Conservation (phyloP, 83 land plant species). For the Thuja plicata region DNA sequence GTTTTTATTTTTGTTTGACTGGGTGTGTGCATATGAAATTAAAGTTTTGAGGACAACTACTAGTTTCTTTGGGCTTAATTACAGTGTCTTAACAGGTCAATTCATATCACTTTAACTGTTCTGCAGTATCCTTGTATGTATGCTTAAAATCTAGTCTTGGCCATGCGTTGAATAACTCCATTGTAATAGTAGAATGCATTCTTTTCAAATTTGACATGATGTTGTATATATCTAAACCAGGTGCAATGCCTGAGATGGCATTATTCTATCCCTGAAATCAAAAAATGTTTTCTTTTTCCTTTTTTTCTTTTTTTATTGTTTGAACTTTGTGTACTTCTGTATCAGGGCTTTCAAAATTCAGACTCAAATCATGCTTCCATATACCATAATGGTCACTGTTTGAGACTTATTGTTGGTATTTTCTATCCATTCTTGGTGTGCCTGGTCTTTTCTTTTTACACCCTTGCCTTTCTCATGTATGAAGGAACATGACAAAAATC, state of each 20-base stretch:
- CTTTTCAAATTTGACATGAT: neutral
- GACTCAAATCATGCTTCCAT: neutral
- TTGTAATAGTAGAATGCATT: neutral
- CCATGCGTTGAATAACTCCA: neutral
- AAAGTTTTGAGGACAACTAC: neutral
- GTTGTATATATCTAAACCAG: neutral
- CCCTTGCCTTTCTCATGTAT: neutral
- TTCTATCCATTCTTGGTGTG: neutral
- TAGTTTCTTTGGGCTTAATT: neutral
- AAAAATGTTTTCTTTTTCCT: neutral
- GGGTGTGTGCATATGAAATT: neutral
- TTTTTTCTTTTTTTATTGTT: neutral
- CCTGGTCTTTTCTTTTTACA: neutral
- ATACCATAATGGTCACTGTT: neutral
- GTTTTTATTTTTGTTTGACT: conserved; percentile 4
- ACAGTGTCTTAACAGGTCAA: neutral
- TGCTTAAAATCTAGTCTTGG: neutral
- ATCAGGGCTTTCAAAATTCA: neutral
- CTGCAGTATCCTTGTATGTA: neutral
- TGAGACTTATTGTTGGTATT: neutral
- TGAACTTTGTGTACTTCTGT: neutral
- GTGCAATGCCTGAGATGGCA: neutral
- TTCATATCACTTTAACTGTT: neutral
- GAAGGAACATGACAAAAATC: neutral
- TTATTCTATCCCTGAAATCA: neutral